Conservation (phyloP, 2,329 filamentous ascomycete species). For the Penicillium sp. region DNA sequence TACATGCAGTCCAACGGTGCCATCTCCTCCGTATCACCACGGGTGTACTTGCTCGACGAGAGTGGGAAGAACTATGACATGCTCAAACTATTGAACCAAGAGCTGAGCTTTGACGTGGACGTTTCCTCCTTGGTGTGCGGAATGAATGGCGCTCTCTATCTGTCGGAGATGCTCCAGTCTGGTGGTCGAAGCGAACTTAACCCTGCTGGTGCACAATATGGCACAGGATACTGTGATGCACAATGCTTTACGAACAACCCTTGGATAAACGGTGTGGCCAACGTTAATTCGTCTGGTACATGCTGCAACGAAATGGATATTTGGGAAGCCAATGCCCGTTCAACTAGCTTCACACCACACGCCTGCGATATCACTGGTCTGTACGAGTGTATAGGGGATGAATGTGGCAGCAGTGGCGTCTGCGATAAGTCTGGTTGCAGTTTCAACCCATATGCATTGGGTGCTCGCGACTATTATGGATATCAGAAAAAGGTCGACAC, state of each 20-base stretch:
- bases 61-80: slow-evolving; percentile 63
- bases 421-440: slow-evolving; percentile 71
- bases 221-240: slow-evolving; percentile 65
- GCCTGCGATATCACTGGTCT: slow-evolving; percentile 58
- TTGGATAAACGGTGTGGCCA: slow-evolving; percentile 59
- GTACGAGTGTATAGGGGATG: slow-evolving; percentile 50
- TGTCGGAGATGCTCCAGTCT: slow-evolving; percentile 62
- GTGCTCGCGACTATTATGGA: slow-evolving; percentile 65
- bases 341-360: slow-evolving; percentile 66
- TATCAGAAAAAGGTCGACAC: slow-evolving; percentile 61
- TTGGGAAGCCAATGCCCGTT: slow-evolving; percentile 68
- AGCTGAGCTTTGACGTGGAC: slow-evolving; percentile 72
- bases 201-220: slow-evolving; percentile 59
- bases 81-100: slow-evolving; percentile 65
- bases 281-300: slow-evolving; percentile 56
- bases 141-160: slow-evolving; percentile 70
- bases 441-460: slow-evolving; percentile 68
- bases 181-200: slow-evolving; percentile 60
- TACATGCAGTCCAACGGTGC: slow-evolving; percentile 38
- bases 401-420: slow-evolving; percentile 55
- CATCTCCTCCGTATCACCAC: slow-evolving; percentile 50
- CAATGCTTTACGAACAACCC: slow-evolving; percentile 54
- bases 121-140: slow-evolving; percentile 70
- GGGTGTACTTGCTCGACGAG: slow-evolving; percentile 63
- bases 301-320: slow-evolving; percentile 70